These are phyloP conservation scores for Physcomitrellopsis africana DNA, from an alignment of 225 moss, liverwort and hornwort genomes.

Conservation along the genomic window DNA sequence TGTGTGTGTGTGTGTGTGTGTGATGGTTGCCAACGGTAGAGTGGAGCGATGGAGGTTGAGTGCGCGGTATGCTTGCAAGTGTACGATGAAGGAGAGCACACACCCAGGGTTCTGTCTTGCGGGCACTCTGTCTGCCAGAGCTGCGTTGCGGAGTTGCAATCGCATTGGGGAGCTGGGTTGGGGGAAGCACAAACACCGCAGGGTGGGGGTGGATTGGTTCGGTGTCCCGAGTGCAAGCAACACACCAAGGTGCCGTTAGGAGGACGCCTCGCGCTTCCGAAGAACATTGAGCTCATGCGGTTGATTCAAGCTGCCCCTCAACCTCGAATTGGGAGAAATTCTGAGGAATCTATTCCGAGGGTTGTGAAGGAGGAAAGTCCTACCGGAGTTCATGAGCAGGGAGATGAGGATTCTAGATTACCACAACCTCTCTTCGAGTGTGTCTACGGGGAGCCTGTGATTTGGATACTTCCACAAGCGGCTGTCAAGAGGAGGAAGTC, in stretches of 20 bases:
- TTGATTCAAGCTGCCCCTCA: slow-evolving; percentile 42
- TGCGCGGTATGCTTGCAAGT: slow-evolving; percentile 82
- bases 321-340: neutral
- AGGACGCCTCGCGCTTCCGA: slow-evolving; percentile 67
- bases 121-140: slow-evolving; percentile 87
- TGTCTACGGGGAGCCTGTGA: slow-evolving; percentile 28
- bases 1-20: neutral
- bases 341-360: neutral
- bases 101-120: slow-evolving; percentile 81
- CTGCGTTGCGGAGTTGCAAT: slow-evolving; percentile 70
- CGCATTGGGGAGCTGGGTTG: slow-evolving; percentile 50
- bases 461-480: slow-evolving; percentile 44
- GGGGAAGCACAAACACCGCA: neutral
- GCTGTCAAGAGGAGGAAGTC: slow-evolving; percentile 25
- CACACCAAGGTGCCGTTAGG: slow-evolving; percentile 70
- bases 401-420: neutral
- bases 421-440: slow-evolving; percentile 21
- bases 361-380: neutral
- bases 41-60: slow-evolving; percentile 55
- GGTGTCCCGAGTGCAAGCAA: slow-evolving; percentile 86
- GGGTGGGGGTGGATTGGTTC: slow-evolving; percentile 55
- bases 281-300: slow-evolving; percentile 87
- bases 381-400: neutral
- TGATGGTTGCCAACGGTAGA: neutral
- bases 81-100: slow-evolving; percentile 62